Evolutionary conservation across 305 asterid species (phyloP), one percentile per base, ranked within the genome.

Genomic region (Plantago rigida): DNA sequence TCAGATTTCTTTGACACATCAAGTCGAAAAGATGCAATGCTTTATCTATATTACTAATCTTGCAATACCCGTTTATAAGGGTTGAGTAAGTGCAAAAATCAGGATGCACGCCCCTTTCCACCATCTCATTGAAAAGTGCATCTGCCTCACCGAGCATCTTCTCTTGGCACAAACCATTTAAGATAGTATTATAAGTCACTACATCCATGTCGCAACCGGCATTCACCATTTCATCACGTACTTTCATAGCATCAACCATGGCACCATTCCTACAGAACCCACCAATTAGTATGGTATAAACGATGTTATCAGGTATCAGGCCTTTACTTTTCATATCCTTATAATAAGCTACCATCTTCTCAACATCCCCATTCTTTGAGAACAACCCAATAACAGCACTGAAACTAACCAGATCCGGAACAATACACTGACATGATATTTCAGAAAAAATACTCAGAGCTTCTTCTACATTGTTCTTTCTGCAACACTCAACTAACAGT

Each of bases 51-150:
- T 81, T 70, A 26, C 93, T 78, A 17, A 31, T 46, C 74, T 82
- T 84, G 73, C 91, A 87, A 58, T 82, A 78, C 57, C 95, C 91
- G 62, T 78, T 73, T 47, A 84, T 84, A 36, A 87, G 82, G 41
- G 79, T 84, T 2, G 87, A 75, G 66, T 76, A 79, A 48, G 94
- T 81, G 77, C 81, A 87, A 68, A 79, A 84, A 70, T 84, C 94
- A n/a, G 94, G 94, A 69, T 54, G 75, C 9, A 81, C 78, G 1
- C 80, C 79, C 75, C 88, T 82, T 62, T 84, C 87, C 60, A 71
- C 69, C 95, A 87, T 87, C 82, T 87, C 94, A 24, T 70, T 77
- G 71, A 87, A 81, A 64, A 87, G 81, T n/a, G 64, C 61, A 64
- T 79, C 80, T 1, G 88, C 91, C 54, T 87, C 91, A 0, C 53